Percentiles rank a stretch among this genome's conserved stretches.
Evolutionary conservation across 179 eudicot species (phyloP).

Genomic region (Kewa caespitosa): DNA sequence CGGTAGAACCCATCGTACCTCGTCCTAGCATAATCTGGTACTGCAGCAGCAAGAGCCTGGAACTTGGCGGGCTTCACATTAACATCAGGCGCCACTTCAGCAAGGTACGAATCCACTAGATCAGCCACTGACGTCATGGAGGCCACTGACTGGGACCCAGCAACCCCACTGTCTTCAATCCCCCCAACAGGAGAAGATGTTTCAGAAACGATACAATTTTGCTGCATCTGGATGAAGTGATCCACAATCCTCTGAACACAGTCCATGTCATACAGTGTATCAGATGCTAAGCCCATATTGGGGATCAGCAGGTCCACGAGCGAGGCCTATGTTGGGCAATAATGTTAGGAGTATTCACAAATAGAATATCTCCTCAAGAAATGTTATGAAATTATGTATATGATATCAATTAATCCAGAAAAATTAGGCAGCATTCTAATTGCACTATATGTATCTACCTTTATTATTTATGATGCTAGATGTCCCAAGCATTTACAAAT

Average conservation of each 20-base stretch:
- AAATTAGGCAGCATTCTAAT: too few species aligned
- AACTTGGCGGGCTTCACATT: conserved; percentile 65
- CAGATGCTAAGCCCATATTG: conserved; percentile 49
- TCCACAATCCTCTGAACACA: conserved; percentile 77
- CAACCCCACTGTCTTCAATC: conserved; percentile 38
- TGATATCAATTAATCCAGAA: too few species aligned
- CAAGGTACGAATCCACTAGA: conserved; percentile 68
- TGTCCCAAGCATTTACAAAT: too few species aligned
- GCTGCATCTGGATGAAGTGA: conserved; percentile 55
- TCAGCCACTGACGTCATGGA: conserved; percentile 64
- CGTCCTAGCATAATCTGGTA: conserved; percentile 78
- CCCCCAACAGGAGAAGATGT: conserved; percentile 43
- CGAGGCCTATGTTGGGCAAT: too few species aligned
- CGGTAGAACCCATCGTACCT: conserved; percentile 72
- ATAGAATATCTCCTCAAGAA: too few species aligned
- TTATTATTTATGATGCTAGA: too few species aligned
- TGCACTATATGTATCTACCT: too few species aligned
- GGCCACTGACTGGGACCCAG: conserved; percentile 43
- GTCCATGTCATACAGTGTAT: conserved; percentile 74
- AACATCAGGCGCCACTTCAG: conserved; percentile 75
- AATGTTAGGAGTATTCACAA: too few species aligned
- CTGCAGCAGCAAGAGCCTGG: conserved; percentile 55
- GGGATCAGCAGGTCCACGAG: conserved; percentile 74
- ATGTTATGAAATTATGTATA: too few species aligned
- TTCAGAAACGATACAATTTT: conserved; percentile 30